Percentiles rank a stretch among this genome's conserved stretches.
phyloP scores from a whole-genome alignment of 2,329 filamentous ascomycete genomes.

The Aureobasidium sp. region DNA sequence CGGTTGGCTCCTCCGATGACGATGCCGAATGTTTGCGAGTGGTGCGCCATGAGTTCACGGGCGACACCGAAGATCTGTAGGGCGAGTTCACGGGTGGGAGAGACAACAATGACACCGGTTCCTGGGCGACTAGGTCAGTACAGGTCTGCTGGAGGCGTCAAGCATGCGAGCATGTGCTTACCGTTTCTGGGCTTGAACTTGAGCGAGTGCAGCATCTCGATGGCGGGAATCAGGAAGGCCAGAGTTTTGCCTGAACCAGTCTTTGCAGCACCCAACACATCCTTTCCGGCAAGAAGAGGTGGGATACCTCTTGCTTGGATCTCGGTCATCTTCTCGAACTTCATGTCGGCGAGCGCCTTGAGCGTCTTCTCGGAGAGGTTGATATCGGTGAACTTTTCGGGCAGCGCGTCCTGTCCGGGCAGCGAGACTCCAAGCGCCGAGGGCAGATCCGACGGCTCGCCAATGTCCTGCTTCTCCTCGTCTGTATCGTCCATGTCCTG shows the following conservation, averaged over 20 bases:
- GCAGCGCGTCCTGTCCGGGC: conserved; percentile 54
- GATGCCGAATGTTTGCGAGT: conserved; percentile 93
- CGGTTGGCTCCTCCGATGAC: conserved; percentile 93
- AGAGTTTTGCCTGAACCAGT: conserved; percentile 94
- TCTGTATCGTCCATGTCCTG: conserved; percentile 27
- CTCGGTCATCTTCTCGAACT: conserved; percentile 90
- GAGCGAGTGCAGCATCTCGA: conserved; percentile 86
- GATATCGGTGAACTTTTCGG: conserved; percentile 70
- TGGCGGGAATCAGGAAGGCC: conserved; percentile 85
- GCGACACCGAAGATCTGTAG: conserved; percentile 96
- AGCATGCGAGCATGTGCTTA: neutral
- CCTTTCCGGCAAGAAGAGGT: conserved; percentile 77
- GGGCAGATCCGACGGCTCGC: conserved; percentile 44
- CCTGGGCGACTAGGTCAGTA: neutral
- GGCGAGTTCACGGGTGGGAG: conserved; percentile 86
- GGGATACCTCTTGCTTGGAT: conserved; percentile 86
- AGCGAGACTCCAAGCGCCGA: conserved; percentile 49
- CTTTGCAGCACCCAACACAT: conserved; percentile 92
- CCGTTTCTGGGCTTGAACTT: conserved; percentile 92
- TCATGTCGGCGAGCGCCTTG: conserved; percentile 77
- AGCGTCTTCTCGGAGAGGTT: conserved; percentile 83
- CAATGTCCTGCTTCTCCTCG: conserved; percentile 28
- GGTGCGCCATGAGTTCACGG: conserved; percentile 82
- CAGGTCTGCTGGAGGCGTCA: neutral
- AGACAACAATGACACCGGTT: conserved; percentile 85